phyloP scores from a whole-genome alignment of 2,329 filamentous ascomycete species.

The Fusarium siculi region DNA sequence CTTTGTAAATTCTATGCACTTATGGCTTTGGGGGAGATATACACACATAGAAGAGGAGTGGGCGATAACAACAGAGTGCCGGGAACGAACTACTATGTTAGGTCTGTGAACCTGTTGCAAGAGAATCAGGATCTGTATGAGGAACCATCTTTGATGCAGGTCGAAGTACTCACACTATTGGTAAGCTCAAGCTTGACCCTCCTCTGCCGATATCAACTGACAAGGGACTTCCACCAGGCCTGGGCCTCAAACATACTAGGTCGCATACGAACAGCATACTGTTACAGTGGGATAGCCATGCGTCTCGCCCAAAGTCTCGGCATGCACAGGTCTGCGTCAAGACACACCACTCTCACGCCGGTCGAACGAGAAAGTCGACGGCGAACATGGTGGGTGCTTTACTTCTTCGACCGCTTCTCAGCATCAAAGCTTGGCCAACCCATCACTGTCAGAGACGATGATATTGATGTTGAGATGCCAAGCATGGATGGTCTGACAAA shows the following conservation, averaged over 20 bases:
- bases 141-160: slow-evolving; percentile 55
- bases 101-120: slow-evolving; percentile 53
- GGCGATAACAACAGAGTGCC: slow-evolving; percentile 49
- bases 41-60: slow-evolving; percentile 50
- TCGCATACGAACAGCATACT: slow-evolving; percentile 47
- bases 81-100: slow-evolving; percentile 56
- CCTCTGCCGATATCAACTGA: accelerated
- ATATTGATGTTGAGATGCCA: slow-evolving; percentile 49
- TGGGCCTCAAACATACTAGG: slow-evolving; percentile 50
- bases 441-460: slow-evolving; percentile 45
- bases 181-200: not conserved
- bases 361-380: slow-evolving; percentile 42
- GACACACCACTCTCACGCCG: slow-evolving; percentile 27
- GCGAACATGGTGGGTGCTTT: slow-evolving; percentile 49
- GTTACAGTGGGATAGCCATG: slow-evolving; percentile 50
- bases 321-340: slow-evolving; percentile 51
- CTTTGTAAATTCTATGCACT: slow-evolving; percentile 57
- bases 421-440: slow-evolving; percentile 49
- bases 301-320: slow-evolving; percentile 55
- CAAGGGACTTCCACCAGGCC: not conserved
- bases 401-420: slow-evolving; percentile 49
- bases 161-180: slow-evolving; percentile 52
- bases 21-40: slow-evolving; percentile 58
- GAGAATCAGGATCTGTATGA: slow-evolving; percentile 51
- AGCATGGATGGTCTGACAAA: slow-evolving; percentile 44